Base-by-base conservation (phyloP, 768 basidiomycete genomes). In the Crepidotus variabilis region DNA sequence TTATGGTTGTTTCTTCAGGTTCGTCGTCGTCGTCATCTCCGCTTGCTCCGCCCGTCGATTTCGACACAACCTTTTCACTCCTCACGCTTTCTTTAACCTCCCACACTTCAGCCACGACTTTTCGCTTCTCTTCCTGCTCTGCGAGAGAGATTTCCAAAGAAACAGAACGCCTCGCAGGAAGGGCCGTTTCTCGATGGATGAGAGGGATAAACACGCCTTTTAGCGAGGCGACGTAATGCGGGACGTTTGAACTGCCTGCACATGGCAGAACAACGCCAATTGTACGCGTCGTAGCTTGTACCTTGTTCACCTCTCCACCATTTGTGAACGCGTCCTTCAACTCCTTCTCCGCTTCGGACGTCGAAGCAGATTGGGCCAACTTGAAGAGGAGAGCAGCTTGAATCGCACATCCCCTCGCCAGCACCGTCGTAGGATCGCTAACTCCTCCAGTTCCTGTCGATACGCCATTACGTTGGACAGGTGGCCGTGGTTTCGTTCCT, bases 361-460 rank as follows among this genome's bases (percentile, higher is more conserved):
- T 28, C 73, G 5, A 5, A 39, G 46, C 7, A 50, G 70, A 2
- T 73, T 71, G 28, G 89, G 71, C 10, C 68, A 65, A 1, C 79
- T 70, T 35, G 28, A 28, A 28, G 28, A 92, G 74, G 35, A 91
- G 66, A 47, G 81, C 80, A 1, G 87, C 91, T 67, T 92, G 90
- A 39, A 86, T 65, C 2, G 88, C 90, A 55, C 84, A 86, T n/a
- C 91, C 91, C 9, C 87, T 74, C 1, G 89, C 85, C 0, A 93
- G 75, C 49, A 92, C 77, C 9, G 89, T 86, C 0, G 88, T 90
- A 0, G 91, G 90, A 67, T 92, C 89, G 13, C 87, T 88, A 2
- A 81, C 70, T 18, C 88, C 87, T 0, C 88, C 89, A 43, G 88
- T 88, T 0, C 83, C 80, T 28, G 88, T 82, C 0, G 84, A 87